Evolutionary conservation across 805 yeast species (phyloP), one percentile per base, ranked within the genome.

Genomic region (Metschnikowia shivogae): DNA sequence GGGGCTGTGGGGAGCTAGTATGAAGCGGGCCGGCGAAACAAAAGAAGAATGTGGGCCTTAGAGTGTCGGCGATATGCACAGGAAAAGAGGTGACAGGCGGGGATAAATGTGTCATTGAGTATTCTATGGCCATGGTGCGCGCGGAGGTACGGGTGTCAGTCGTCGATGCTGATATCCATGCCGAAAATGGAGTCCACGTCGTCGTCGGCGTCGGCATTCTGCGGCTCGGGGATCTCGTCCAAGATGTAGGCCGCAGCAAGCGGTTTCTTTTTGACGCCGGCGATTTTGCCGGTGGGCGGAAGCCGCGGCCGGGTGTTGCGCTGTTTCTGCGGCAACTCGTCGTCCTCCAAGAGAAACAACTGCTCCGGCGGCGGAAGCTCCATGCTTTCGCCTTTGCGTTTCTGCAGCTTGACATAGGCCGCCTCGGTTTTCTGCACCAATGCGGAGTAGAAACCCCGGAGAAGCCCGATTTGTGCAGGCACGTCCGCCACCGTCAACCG

Each of bases 201-300:
- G 10, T 39, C 42, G 7, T 30, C 41, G 3, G 14, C 13, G 13
- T 29, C 32, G 3, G 13, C 2, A 13, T 20, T 32, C 5, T 39
- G 33, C 30, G 13, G 26, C 26, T 17, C 35, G 8, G 17, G 39
- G 10, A 17, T 34, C 24, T 28, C 44, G 5, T 22, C 32, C 19
- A 53, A 39, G 5, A 84, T 76, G 56, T 77, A 52, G 10, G 55
- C 53, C 7, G 37, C 42, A 12, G 48, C 34, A 34, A 54, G 49
- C 22, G 39, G 47, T 55, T 78, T 84, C 67, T 83, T 88, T 65
- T 88, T 89, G 5, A 78, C 65, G 0, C 79, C 76, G 4, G 85
- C 65, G 31, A 90, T 86, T 63, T 85, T 89, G 31, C 97, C 97
- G 27, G 88, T 86, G 6, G 97, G 96, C 10, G 97, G 96, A 41